Evolutionary conservation across 371 early-diverging fungal species (phyloP).

Genomic region (Choanephora cucurbitarum): DNA sequence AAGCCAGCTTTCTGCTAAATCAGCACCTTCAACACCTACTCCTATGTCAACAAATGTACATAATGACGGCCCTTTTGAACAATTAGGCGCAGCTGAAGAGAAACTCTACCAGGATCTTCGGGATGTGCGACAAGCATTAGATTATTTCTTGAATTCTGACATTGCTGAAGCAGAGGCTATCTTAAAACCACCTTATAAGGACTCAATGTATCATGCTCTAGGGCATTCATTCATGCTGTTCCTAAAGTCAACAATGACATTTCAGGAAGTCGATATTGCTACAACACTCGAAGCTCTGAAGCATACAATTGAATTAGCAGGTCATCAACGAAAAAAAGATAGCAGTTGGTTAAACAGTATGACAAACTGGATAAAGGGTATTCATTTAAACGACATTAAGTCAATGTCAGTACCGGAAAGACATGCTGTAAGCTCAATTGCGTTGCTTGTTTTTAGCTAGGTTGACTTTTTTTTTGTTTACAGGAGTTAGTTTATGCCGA

Average conservation of each 20-base stretch:
- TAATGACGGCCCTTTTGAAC: background rate
- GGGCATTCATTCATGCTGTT: conserved; percentile 69
- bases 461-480: background rate
- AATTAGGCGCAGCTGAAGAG: background rate
- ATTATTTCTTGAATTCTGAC: conserved; percentile 66
- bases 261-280: conserved; percentile 65
- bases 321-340: conserved; percentile 50
- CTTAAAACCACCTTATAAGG: conserved; percentile 44
- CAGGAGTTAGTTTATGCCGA: conserved; percentile 77
- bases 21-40: conserved; percentile 2
- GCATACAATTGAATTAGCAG: conserved; percentile 57
- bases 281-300: conserved; percentile 60
- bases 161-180: conserved; percentile 64
- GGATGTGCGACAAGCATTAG: conserved; percentile 58
- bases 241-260: conserved; percentile 74
- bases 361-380: conserved; percentile 43
- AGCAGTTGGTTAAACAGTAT: conserved; percentile 37
- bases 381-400: conserved; percentile 47
- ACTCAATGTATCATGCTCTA: conserved; percentile 65
- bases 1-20: conserved; percentile 2
- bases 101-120: conserved; percentile 41
- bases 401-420: conserved; percentile 64
- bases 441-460: background rate
- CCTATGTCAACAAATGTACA: background rate
- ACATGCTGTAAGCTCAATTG: conserved; percentile 56